Evolutionary conservation across 2,329 filamentous ascomycete species (phyloP).

Genomic region (Blastomyces silverae): DNA sequence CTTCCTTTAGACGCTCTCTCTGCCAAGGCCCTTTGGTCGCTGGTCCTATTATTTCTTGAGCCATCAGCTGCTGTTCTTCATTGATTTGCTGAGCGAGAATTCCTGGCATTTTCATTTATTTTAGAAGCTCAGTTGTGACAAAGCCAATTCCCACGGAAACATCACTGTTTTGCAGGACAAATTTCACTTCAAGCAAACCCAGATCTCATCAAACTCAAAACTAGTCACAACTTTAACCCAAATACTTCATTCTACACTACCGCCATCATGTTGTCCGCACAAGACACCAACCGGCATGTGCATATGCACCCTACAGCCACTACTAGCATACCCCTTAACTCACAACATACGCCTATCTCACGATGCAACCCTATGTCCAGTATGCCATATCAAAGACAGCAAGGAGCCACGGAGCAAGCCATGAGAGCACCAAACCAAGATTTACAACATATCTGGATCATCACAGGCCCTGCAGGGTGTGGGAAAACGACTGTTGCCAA

Average conservation of each 20-base stretch:
- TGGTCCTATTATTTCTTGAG: neutral
- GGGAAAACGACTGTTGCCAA: constrained; percentile 71
- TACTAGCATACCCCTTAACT: constrained; percentile 7
- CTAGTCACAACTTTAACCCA: constrained; percentile 6
- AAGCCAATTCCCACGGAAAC: neutral
- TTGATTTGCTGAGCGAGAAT: neutral
- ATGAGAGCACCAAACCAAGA: neutral
- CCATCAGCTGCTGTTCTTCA: neutral
- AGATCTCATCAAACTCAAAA: neutral
- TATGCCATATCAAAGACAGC: neutral
- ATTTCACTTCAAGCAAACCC: neutral
- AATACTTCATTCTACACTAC: constrained; percentile 15
- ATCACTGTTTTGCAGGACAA: neutral
- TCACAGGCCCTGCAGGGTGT: constrained; percentile 71
- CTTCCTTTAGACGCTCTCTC: neutral
- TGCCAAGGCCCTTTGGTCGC: neutral
- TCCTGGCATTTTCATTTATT: neutral
- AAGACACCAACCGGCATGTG: constrained; percentile 25
- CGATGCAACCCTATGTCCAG: constrained; percentile 16
- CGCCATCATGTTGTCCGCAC: constrained; percentile 38
- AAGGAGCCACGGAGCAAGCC: neutral
- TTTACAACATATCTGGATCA: constrained; percentile 67
- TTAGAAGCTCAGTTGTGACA: neutral
- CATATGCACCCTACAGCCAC: constrained; percentile 14
- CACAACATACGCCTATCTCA: constrained; percentile 23